Evolutionary conservation across 129 eudicot species (phyloP).

Genomic region (Kitagawia praeruptora): DNA sequence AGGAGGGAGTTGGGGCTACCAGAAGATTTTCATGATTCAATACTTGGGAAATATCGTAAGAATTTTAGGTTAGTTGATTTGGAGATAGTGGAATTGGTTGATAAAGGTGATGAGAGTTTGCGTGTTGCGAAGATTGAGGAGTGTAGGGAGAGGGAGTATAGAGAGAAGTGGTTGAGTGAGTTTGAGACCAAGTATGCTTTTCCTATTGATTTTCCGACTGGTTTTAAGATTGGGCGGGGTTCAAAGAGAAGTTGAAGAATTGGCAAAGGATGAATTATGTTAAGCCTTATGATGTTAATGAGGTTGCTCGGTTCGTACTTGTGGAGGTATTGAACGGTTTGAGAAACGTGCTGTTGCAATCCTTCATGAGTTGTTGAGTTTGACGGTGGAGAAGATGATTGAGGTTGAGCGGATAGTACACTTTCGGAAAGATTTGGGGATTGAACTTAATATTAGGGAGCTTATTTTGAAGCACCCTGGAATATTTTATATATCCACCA

Average conservation of each 20-base stretch:
- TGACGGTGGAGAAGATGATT: conserved; percentile 78
- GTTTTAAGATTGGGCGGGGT: conserved; percentile 54
- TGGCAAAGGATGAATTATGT: conserved; percentile 84
- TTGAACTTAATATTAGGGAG: conserved; percentile 73
- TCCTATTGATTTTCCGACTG: conserved; percentile 71
- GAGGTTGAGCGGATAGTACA: conserved; percentile 67
- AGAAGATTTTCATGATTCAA: conserved; percentile 65
- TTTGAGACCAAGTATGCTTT: conserved; percentile 79
- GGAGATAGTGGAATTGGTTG: conserved; percentile 56
- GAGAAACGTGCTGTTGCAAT: conserved; percentile 85
- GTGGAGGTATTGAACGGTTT: conserved; percentile 70
- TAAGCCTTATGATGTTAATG: conserved; percentile 73
- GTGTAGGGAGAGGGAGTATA: conserved; percentile 75
- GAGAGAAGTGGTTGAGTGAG: conserved; percentile 87
- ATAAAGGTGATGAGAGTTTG: conserved; percentile 22
- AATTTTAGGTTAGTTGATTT: conserved; percentile 56
- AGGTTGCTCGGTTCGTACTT: conserved; percentile 31
- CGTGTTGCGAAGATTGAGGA: conserved; percentile 58
- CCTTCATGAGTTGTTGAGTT: conserved; percentile 74
- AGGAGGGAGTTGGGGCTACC: conserved; percentile 78
- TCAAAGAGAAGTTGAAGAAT: conserved; percentile 53
- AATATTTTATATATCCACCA: conserved; percentile 60
- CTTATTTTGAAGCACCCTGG: conserved; percentile 75
- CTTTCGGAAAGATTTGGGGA: conserved; percentile 67
- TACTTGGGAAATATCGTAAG: conserved; percentile 39